These are phyloP conservation scores for Primulina tabacum DNA, from an alignment of 257 asterid genomes.

Conservation along the genomic window DNA sequence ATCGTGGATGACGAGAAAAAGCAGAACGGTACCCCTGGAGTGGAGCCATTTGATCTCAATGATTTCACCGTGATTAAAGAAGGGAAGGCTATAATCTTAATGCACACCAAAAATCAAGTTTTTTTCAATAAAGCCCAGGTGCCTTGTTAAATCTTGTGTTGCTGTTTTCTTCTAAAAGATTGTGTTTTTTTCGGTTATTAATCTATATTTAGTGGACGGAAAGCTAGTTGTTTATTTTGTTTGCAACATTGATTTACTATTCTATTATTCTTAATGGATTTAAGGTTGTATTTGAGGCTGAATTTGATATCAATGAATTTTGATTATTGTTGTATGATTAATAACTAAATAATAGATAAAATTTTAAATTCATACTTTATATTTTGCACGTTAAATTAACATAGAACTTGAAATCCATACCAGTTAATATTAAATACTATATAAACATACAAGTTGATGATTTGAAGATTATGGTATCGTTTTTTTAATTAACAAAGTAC, in stretches of 20 bases:
- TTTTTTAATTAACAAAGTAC: no score
- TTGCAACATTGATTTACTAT: constrained; percentile 1
- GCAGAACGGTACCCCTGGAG: constrained; percentile 23
- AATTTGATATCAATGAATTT: no score
- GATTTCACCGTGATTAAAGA: constrained; percentile 71
- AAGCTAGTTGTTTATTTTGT: neutral
- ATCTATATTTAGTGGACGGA: neutral
- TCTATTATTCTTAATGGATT: neutral
- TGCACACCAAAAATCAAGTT: constrained; percentile 87
- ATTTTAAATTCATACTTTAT: no score
- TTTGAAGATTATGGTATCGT: no score
- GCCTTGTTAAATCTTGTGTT: neutral
- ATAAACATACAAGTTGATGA: no score
- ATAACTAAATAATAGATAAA: no score
- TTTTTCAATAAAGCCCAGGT: constrained; percentile 95
- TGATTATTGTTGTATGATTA: no score
- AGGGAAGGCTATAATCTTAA: constrained; percentile 93
- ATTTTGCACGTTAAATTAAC: no score
- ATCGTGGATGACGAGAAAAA: constrained; percentile 40
- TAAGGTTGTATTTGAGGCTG: neutral
- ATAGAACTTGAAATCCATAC: no score
- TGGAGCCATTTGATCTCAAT: constrained; percentile 53
- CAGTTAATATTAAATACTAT: no score
- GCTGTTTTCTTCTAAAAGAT: neutral
- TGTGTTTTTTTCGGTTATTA: constrained; percentile 9